These are phyloP conservation scores for Colletotrichum eleusines DNA, from an alignment of 2,329 filamentous ascomycete species.

Conservation along the genomic window DNA sequence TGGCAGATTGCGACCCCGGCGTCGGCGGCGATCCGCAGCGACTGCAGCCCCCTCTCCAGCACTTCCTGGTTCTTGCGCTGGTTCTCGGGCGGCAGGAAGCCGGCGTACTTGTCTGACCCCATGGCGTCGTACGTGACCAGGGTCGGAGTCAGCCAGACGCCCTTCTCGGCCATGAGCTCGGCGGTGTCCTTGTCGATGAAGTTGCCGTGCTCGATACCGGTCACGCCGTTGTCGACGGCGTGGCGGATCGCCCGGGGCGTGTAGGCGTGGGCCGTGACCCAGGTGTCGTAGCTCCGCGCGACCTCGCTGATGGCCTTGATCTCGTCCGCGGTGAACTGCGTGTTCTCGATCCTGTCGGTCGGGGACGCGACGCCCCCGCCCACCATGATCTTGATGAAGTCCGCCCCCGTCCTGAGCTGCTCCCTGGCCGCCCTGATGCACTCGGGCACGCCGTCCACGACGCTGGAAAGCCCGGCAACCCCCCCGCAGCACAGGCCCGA, in stretches of 20 bases:
- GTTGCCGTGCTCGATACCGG: conserved; percentile 64
- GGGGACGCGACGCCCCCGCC: conserved; percentile 68
- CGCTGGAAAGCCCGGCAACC: conserved; percentile 53
- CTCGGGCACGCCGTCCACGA: conserved; percentile 67
- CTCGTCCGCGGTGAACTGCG: conserved; percentile 69
- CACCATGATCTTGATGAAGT: conserved; percentile 74
- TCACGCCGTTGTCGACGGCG: conserved; percentile 66
- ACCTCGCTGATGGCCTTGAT: conserved; percentile 65
- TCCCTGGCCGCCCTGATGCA: conserved; percentile 66
- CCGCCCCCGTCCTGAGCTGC: conserved; percentile 66
- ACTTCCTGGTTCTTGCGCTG: conserved; percentile 65
- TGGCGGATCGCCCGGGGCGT: conserved; percentile 66
- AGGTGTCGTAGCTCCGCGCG: conserved; percentile 62
- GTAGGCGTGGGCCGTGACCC: conserved; percentile 70
- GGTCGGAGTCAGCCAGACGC: conserved; percentile 65
- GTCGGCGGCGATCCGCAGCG: conserved; percentile 61
- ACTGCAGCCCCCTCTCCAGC: conserved; percentile 58
- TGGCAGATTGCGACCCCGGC: conserved; percentile 68
- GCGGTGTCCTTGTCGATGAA: conserved; percentile 58
- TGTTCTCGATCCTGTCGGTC: conserved; percentile 64
- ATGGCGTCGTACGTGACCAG: conserved; percentile 65
- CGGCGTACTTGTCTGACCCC: conserved; percentile 56
- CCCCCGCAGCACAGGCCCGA: conserved; percentile 59
- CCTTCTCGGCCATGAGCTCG: conserved; percentile 61
- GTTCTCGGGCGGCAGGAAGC: conserved; percentile 58